These are phyloP conservation scores for Limonium bicolor DNA, from an alignment of 148 eudicot genomes.

Conservation along the genomic window DNA sequence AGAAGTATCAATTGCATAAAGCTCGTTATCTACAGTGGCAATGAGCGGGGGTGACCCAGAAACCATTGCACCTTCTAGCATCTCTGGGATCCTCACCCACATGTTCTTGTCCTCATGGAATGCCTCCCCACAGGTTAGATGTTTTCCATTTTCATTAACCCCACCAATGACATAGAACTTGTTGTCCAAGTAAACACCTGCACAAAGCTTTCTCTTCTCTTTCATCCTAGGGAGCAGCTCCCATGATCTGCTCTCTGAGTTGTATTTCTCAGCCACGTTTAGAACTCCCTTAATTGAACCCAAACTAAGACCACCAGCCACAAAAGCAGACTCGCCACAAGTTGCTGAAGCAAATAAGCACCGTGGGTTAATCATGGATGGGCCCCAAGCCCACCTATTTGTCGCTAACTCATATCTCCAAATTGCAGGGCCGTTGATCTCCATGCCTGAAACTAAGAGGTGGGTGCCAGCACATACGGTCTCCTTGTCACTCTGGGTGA, in stretches of 20 bases:
- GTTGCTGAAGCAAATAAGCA: slow-evolving; percentile 55
- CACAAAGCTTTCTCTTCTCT: slow-evolving; percentile 31
- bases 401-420: slow-evolving; percentile 39
- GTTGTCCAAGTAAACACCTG: slow-evolving; percentile 58
- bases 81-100: slow-evolving; percentile 42
- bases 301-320: slow-evolving; percentile 32
- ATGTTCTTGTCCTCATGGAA: slow-evolving; percentile 25
- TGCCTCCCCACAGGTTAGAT: slow-evolving; percentile 53
- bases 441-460: slow-evolving; percentile 36
- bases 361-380: slow-evolving; percentile 37
- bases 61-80: slow-evolving; percentile 37
- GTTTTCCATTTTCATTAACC: slow-evolving; percentile 20
- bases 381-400: slow-evolving; percentile 33
- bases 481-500: slow-evolving; percentile 24
- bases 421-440: slow-evolving; percentile 18
- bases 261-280: slow-evolving; percentile 21
- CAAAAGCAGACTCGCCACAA: slow-evolving; percentile 21
- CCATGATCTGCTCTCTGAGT: slow-evolving; percentile 36
- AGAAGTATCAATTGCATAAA: slow-evolving; percentile 39
- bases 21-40: slow-evolving; percentile 54
- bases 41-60: slow-evolving; percentile 58
- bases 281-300: slow-evolving; percentile 9
- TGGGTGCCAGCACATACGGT: slow-evolving; percentile 40
- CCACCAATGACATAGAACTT: slow-evolving; percentile 62
- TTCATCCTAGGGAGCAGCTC: slow-evolving; percentile 49